These are phyloP conservation scores for Pharnaceum exiguum DNA, from an alignment of 148 eudicot genomes.

Conservation along the genomic window DNA sequence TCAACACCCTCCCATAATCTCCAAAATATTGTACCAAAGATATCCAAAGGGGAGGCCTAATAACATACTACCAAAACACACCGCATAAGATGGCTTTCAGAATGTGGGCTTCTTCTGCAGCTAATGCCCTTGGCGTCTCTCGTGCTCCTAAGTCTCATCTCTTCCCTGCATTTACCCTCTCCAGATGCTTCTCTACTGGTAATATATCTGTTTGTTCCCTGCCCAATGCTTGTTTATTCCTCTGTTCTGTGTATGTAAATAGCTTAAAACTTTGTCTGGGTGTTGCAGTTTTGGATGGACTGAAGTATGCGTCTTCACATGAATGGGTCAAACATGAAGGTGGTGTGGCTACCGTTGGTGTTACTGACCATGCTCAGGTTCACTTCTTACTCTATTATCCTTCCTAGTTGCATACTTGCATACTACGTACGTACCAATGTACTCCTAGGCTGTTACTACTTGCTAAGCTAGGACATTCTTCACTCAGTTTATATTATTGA, in stretches of 20 bases:
- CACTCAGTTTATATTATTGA: too few relatives aligned
- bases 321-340: slow-evolving; percentile 99
- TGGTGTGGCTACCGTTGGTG: slow-evolving; percentile 87
- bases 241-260: background rate
- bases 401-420: background rate
- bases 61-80: background rate
- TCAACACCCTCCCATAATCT: background rate
- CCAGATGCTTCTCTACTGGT: slow-evolving; percentile 90
- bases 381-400: background rate
- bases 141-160: slow-evolving; percentile 39
- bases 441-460: background rate
- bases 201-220: slow-evolving; percentile 2
- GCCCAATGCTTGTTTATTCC: background rate
- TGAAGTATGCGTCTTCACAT: slow-evolving; percentile 77
- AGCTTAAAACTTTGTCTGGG: background rate
- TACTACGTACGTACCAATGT: too few relatives aligned
- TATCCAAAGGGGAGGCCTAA: background rate
- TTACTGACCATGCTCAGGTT: slow-evolving; percentile 98
- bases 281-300: slow-evolving; percentile 68
- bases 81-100: slow-evolving; percentile 63
- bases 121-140: slow-evolving; percentile 71
- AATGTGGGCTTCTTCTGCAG: slow-evolving; percentile 95
- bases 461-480: too few relatives aligned
- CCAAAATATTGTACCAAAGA: background rate
- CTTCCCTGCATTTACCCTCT: slow-evolving; percentile 50